Conservation (phyloP, 371 early-diverging fungal genomes). For the Rhizopus arrhizus region DNA sequence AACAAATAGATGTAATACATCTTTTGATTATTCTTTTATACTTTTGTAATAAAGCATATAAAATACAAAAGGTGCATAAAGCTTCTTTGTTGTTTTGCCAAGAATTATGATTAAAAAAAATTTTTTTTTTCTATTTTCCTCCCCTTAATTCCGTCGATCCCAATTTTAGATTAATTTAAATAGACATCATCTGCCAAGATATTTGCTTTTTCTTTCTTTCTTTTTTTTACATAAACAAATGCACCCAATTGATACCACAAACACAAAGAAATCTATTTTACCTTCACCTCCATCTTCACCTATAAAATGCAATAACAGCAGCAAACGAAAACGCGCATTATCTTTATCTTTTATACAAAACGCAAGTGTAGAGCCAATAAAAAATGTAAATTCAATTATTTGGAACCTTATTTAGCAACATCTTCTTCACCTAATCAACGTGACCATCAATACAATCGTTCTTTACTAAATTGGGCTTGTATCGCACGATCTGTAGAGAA, state of each 20-base stretch:
- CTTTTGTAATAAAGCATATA: not conserved
- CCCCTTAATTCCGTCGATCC: constrained; percentile 1
- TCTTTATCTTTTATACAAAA: constrained; percentile 24
- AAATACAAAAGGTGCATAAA: not conserved
- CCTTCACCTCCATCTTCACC: constrained; percentile 44
- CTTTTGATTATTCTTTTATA: constrained; percentile 4
- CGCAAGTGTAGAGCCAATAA: constrained; percentile 7
- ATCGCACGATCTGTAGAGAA: constrained; percentile 33
- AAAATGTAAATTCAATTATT: constrained; percentile 17
- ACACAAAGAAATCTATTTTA: constrained; percentile 7
- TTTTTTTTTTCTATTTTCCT: not conserved
- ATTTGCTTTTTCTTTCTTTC: not conserved
- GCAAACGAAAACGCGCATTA: constrained; percentile 34
- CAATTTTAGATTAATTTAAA: not conserved
- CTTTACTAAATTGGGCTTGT: constrained; percentile 43
- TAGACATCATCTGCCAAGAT: not conserved
- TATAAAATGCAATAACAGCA: constrained; percentile 10
- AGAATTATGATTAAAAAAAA: constrained; percentile 5
- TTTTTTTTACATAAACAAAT: constrained; percentile 2
- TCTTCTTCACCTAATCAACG: constrained; percentile 31
- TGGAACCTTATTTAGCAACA: constrained; percentile 26
- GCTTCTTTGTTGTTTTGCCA: constrained; percentile 2
- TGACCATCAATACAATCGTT: constrained; percentile 27
- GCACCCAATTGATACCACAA: constrained; percentile 11
- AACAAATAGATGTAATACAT: too few species aligned